Evolutionary conservation across 495 filamentous ascomycete genomes (phyloP).

Genomic region (Tuber indicum): DNA sequence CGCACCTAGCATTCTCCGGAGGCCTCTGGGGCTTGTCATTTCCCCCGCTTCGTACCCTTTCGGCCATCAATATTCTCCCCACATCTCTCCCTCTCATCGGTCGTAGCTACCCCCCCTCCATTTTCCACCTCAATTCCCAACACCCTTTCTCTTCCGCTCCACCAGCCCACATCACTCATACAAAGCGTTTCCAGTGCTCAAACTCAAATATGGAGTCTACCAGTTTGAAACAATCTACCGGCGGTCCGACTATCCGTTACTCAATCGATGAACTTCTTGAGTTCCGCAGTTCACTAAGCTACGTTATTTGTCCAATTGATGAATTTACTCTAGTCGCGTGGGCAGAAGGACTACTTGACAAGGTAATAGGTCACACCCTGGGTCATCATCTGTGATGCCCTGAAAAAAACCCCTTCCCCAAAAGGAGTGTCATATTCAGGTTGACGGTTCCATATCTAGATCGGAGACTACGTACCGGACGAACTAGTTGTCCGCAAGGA

Average conservation of each 20-base stretch:
- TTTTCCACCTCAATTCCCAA: not conserved
- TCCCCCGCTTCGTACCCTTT: not conserved
- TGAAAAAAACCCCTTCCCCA: not conserved
- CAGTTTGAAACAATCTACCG: not conserved
- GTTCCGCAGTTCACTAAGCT: not conserved
- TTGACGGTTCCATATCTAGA: not conserved
- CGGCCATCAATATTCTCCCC: not conserved
- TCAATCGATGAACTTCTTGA: not conserved
- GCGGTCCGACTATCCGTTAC: not conserved
- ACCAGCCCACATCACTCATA: not conserved
- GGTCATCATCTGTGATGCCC: not conserved
- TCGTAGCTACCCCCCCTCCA: not conserved
- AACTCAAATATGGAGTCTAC: not conserved
- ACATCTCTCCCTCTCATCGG: not conserved
- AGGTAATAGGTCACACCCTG: not conserved
- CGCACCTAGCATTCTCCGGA: not conserved
- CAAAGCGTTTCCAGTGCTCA: not conserved
- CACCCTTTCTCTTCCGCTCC: not conserved
- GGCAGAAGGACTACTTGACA: not conserved
- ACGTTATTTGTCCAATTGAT: constrained; percentile 1
- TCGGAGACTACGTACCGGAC: not conserved
- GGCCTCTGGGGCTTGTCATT: not conserved
- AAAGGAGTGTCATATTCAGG: not conserved
- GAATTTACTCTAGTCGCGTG: not conserved
- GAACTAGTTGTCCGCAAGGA: not conserved